A percentile compares a stretch with the other conserved stretches of the same genome.
Evolutionary conservation across 2,329 filamentous ascomycete genomes (phyloP).

Genomic region (Phyllosticta citribraziliensis): DNA sequence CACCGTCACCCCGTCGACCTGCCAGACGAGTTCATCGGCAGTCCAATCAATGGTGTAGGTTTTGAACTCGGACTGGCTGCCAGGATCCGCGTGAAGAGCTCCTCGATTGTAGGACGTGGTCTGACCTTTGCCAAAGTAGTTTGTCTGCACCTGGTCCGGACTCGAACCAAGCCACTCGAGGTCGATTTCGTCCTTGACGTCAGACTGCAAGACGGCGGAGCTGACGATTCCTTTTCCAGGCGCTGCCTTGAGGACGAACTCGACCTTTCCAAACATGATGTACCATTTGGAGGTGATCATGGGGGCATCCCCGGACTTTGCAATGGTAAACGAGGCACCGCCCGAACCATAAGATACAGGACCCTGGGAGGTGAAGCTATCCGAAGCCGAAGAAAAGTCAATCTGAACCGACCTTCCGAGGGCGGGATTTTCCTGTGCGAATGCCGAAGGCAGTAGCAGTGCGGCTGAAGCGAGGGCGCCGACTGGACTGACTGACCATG

Average conservation of each 20-base stretch:
- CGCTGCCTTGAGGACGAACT: conserved; percentile 75
- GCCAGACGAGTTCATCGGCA: conserved; percentile 72
- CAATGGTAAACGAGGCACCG: conserved; percentile 74
- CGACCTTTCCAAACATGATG: conserved; percentile 96
- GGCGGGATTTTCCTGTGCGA: conserved; percentile 53
- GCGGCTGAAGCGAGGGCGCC: conserved; percentile 31
- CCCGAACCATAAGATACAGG: conserved; percentile 63
- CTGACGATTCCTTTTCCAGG: conserved; percentile 88
- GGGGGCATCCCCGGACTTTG: conserved; percentile 69
- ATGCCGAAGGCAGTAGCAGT: conserved; percentile 29
- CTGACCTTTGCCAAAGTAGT: conserved; percentile 93
- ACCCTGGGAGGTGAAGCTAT: conserved; percentile 65
- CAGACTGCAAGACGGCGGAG: conserved; percentile 82
- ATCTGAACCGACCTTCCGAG: conserved; percentile 73
- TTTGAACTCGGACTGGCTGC: conserved; percentile 66
- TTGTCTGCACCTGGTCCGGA: conserved; percentile 72
- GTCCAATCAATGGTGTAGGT: conserved; percentile 94
- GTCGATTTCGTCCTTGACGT: conserved; percentile 91
- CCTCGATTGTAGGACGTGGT: conserved; percentile 81
- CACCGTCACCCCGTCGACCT: conserved; percentile 66
- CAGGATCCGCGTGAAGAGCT: conserved; percentile 58
- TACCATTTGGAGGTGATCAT: conserved; percentile 87
- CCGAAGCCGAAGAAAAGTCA: conserved; percentile 70
- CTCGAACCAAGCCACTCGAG: conserved; percentile 89
- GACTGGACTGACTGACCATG: conserved; percentile 17